Evolutionary conservation across 176 grass and related monocot species (phyloP), one percentile per base, ranked within the genome.

Genomic region (Oryza glumipatula): DNA sequence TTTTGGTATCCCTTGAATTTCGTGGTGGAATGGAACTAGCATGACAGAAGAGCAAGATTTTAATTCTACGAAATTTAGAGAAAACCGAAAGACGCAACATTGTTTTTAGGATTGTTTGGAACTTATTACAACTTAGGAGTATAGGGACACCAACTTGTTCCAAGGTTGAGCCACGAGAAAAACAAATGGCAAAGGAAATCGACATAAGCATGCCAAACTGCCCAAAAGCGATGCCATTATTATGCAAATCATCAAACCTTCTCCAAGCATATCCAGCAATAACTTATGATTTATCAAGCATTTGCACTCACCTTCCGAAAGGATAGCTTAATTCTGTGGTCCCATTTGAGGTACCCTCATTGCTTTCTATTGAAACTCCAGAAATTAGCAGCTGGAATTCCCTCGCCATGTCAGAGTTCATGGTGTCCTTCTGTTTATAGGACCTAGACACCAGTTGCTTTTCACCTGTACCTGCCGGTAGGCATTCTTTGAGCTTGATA

Each of bases 401-500:
- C 80, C 49, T 82, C 72, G 13, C n/a, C 2, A 82, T 60, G 23
- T 60, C 48, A 43, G 67, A 1, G 2, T 60, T 49, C 67, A 82
- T 61, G 80, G 32, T 2, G 5, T 61, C 19, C 13, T 11, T 56
- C 38, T 10, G 35, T 21, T 9, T 67, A 47, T 67, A n/a, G 47
- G 79, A 26, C 6, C 32, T 12, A 19, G 28, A 69, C 49, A 15
- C 6, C 12, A 46, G 32, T 9, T 38, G 78, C 26, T 47, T 73
- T 6, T 73, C 72, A 2, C 46, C 28, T 41, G 68, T 61, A 44
- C 2, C 49, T 24, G 52, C 22, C 7, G 68, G 51, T 67, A 71
- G 28, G 51, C 54, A 72, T 51, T 11, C 51, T 63, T 73, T 82
- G 80, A 82, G 80, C 80, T 23, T 82, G 15, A 68, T 45, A 26